These are phyloP conservation scores for Cryptococcus hybrid DNA, from an alignment of 1,284 basidiomycete genomes.

Conservation along the genomic window DNA sequence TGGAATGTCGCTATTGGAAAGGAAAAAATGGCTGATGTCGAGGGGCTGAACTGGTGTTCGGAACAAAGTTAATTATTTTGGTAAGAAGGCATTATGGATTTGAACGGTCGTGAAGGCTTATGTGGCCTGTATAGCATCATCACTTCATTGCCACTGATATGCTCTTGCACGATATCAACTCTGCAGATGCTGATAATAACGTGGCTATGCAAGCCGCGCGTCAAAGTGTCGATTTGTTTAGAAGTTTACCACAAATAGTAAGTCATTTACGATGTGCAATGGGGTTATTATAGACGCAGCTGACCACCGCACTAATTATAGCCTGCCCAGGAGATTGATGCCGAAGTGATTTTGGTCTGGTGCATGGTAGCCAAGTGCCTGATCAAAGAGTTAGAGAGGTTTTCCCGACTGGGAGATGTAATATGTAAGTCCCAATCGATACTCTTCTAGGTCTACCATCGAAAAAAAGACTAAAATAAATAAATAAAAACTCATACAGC, in stretches of 20 bases:
- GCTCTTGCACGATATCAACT: slow-evolving; percentile 44
- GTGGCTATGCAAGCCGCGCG: slow-evolving; percentile 36
- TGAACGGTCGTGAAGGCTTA: too few species aligned
- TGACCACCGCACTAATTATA: slow-evolving; percentile 5
- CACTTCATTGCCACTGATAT: slow-evolving; percentile 34
- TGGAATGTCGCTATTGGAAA: slow-evolving; percentile 35
- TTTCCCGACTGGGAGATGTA: slow-evolving; percentile 24
- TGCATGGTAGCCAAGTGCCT: slow-evolving; percentile 39
- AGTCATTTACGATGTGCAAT: slow-evolving; percentile 4
- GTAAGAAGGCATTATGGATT: slow-evolving; percentile 1
- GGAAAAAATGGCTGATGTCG: slow-evolving; percentile 29
- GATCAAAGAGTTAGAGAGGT: slow-evolving; percentile 40
- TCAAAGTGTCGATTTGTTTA: slow-evolving; percentile 33
- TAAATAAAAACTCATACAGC: neutral
- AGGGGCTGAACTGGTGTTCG: slow-evolving; percentile 27
- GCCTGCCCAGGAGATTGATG: slow-evolving; percentile 40
- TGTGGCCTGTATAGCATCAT: slow-evolving; percentile 28
- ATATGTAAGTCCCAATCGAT: slow-evolving; percentile 9
- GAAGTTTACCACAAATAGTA: slow-evolving; percentile 30
- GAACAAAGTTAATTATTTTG: slow-evolving; percentile 29
- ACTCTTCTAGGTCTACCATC: neutral
- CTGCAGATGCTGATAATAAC: slow-evolving; percentile 33
- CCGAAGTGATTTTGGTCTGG: slow-evolving; percentile 41
- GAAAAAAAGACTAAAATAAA: neutral
- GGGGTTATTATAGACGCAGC: neutral